Conservation (phyloP, 176 grass and related monocot species). For the Metroxylon sagu region DNA sequence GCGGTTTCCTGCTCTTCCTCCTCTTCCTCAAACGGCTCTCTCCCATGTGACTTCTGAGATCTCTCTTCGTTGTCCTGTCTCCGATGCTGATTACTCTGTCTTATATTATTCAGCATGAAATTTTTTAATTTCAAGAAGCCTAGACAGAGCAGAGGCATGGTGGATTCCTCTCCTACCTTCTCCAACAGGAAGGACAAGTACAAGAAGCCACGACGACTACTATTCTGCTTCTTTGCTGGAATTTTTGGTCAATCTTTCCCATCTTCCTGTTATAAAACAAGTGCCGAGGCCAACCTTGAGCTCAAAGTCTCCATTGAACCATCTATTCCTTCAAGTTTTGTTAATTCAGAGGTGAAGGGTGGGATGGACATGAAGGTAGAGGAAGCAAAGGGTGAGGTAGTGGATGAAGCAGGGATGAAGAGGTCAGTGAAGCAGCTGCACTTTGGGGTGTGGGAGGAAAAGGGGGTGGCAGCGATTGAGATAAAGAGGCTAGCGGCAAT, state of each 20-base stretch:
- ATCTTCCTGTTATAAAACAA: not conserved
- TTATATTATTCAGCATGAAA: not conserved
- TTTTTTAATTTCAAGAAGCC: not conserved
- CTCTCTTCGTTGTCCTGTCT: too few species aligned
- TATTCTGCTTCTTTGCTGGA: not conserved
- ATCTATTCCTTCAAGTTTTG: not conserved
- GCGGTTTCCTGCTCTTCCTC: too few species aligned
- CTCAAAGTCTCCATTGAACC: too few species aligned
- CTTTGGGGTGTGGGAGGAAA: conserved; percentile 41
- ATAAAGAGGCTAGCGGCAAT: conserved; percentile 31
- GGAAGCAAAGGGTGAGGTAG: not conserved
- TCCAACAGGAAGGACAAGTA: not conserved
- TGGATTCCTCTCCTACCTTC: not conserved
- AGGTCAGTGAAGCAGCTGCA: conserved; percentile 42
- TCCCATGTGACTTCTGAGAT: too few species aligned
- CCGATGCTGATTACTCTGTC: too few species aligned
- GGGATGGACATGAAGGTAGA: not conserved
- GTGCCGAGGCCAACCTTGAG: not conserved
- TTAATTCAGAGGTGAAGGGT: not conserved
- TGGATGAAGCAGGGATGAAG: not conserved
- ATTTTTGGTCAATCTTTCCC: not conserved
- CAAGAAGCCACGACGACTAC: not conserved
- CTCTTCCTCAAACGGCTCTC: too few species aligned
- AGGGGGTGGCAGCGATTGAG: conserved; percentile 25
- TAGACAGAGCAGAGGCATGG: conserved; percentile 8